Evolutionary conservation across 2,329 filamentous ascomycete genomes (phyloP).

Genomic region (Epichloe baconii): DNA sequence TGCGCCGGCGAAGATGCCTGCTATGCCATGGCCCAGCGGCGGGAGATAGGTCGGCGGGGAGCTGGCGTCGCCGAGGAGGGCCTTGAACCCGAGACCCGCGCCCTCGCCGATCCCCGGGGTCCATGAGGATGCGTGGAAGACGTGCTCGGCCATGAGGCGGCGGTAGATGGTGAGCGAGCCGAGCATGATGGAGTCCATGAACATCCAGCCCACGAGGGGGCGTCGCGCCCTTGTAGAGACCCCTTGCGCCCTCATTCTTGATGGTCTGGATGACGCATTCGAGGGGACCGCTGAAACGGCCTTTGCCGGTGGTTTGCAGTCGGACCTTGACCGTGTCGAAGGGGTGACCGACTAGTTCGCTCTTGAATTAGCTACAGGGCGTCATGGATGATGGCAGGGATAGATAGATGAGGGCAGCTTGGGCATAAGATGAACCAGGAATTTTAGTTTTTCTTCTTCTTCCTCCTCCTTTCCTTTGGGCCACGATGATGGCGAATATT

Average conservation of each 20-base stretch:
- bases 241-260: constrained; percentile 69
- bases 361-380: too few species aligned
- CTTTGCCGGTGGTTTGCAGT: constrained; percentile 67
- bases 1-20: constrained; percentile 72
- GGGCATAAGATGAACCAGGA: too few species aligned
- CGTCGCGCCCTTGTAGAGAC: constrained; percentile 87
- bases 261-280: constrained; percentile 78
- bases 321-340: constrained; percentile 98
- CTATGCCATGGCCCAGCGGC: constrained; percentile 69
- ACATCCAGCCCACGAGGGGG: constrained; percentile 93
- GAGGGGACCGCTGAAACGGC: constrained; percentile 73
- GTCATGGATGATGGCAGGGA: too few species aligned
- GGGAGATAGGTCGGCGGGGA: constrained; percentile 42
- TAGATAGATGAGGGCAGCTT: too few species aligned
- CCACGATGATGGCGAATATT: too few species aligned
- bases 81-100: constrained; percentile 8
- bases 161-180: constrained; percentile 87
- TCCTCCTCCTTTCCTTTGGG: not conserved
- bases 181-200: constrained; percentile 88
- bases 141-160: constrained; percentile 63
- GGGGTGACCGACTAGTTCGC: constrained; percentile 45
- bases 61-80: not conserved
- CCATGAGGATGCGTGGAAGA: constrained; percentile 46
- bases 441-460: too few species aligned
- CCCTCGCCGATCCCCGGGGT: constrained; percentile 14